A percentile compares a stretch with the other conserved stretches of the same genome.
Conservation (phyloP, 192 early-diverging fungal genomes). For the Umbelopsis sp. region DNA sequence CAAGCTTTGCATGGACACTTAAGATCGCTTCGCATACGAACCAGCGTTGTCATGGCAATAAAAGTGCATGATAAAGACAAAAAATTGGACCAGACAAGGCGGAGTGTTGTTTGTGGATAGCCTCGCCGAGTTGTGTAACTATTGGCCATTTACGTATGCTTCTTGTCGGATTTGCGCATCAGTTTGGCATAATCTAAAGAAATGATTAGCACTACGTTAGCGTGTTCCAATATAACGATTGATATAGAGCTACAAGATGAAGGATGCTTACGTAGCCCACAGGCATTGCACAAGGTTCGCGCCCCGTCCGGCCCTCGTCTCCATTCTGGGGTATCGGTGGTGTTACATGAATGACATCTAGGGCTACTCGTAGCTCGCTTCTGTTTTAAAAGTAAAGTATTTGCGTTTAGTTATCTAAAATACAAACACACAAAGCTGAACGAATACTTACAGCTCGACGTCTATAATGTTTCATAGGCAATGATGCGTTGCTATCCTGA, state of each 20-base stretch:
- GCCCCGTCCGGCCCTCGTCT: conserved; percentile 90
- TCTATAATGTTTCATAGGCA: conserved; percentile 24
- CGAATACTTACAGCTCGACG: conserved; percentile 29
- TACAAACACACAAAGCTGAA: background rate
- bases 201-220: background rate
- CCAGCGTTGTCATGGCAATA: too few species aligned
- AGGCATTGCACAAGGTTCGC: conserved; percentile 94
- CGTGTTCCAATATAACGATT: background rate
- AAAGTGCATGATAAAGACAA: too few species aligned
- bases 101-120: too few species aligned
- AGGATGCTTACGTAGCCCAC: conserved; percentile 76
- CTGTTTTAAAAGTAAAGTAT: background rate
- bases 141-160: background rate
- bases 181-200: conserved; percentile 33
- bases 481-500: background rate
- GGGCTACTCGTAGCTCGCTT: conserved; percentile 67
- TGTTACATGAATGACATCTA: conserved; percentile 79
- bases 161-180: conserved; percentile 24
- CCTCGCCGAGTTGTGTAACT: too few species aligned
- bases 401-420: background rate
- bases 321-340: conserved; percentile 94
- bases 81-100: too few species aligned
- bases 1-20: too few species aligned
- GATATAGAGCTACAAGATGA: background rate
- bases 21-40: too few species aligned